Conservation (phyloP, 139 green algal genomes). For the Mesotaenium endlicherianum region DNA sequence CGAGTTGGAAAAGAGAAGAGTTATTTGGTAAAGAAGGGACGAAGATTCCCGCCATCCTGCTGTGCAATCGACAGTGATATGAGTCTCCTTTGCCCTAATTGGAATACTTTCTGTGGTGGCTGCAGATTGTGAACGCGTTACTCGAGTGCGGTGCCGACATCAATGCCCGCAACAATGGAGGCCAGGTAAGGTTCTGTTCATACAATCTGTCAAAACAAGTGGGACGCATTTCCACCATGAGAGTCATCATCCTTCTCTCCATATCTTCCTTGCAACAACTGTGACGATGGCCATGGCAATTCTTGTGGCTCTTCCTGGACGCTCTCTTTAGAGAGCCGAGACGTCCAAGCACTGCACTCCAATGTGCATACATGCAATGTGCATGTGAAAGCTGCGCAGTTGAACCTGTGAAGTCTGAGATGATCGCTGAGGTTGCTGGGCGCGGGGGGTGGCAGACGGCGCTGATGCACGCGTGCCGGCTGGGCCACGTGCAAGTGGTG, state of each 20-base stretch:
- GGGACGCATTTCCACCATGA: neutral
- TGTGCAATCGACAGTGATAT: neutral
- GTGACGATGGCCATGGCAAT: neutral
- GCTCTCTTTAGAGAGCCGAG: neutral
- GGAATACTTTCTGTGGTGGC: too few species aligned
- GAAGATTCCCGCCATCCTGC: neutral
- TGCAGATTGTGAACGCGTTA: conserved; percentile 5
- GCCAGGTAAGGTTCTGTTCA: neutral
- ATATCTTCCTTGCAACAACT: neutral
- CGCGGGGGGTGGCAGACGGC: too few species aligned
- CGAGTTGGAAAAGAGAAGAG: neutral
- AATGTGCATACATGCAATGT: neutral
- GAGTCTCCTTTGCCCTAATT: too few species aligned
- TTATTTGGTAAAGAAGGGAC: neutral
- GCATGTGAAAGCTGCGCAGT: neutral
- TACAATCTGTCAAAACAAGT: neutral
- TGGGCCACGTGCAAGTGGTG: conserved; percentile 2
- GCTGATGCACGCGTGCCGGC: conserved; percentile 20
- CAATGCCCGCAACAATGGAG: neutral
- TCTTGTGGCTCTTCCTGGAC: neutral
- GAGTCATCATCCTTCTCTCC: neutral
- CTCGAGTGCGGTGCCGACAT: conserved; percentile 1
- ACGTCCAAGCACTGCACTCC: neutral
- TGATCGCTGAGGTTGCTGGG: neutral
- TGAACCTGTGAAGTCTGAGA: neutral